Base-by-base conservation (phyloP, 169 alveolate genomes). In the Theileria parva region DNA sequence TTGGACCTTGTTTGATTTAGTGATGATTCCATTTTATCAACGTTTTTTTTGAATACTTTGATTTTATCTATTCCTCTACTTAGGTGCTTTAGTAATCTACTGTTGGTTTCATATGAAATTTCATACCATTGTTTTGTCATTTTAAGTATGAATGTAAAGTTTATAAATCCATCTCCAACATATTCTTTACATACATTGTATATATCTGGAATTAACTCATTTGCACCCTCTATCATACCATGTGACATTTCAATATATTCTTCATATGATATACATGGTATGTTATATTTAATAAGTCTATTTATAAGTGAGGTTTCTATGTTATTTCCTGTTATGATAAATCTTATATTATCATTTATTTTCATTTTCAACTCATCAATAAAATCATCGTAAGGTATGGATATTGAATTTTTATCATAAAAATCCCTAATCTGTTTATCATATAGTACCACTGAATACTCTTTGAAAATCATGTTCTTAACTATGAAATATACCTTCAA, bases 31-130 rank as follows among this genome's bases (percentile, higher is more conserved):
- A 97, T 86, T 51, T 95, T 96, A 9, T 92, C 95, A 12, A 98
- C 99, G 72, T 95, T 95, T 25, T 87, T 79, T 87, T 97, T 99
- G 13, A 99, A 96, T 74, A 95, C 95, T 50, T 92, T 91, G 27
- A 98, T 93, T 73, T 97, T 98, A 63, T 97, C 98, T 6, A 98
- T 91, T 75, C 99, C 99, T 32, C 95, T 95, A 73, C 95, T 94
- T 44, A 97, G 89, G 80, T 97, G 99, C 68, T 60, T 88, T 81
- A 96, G 95, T 79, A 97, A 98, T 81, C 95, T 99, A 71, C 95
- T 88, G 39, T 96, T 91, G 70, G 95, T 97, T 23, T 95, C 97
- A 72, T 89, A 93, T 91, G 97, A 96, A 75, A 95, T 98, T 11
- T 85, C 91, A 64, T 94, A 92, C 77, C 96, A 89, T 50, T 94